A percentile compares a stretch with the other conserved stretches of the same genome.
phyloP scores from a whole-genome alignment of 2,329 filamentous ascomycete species.

The Colletotrichum sp. region DNA sequence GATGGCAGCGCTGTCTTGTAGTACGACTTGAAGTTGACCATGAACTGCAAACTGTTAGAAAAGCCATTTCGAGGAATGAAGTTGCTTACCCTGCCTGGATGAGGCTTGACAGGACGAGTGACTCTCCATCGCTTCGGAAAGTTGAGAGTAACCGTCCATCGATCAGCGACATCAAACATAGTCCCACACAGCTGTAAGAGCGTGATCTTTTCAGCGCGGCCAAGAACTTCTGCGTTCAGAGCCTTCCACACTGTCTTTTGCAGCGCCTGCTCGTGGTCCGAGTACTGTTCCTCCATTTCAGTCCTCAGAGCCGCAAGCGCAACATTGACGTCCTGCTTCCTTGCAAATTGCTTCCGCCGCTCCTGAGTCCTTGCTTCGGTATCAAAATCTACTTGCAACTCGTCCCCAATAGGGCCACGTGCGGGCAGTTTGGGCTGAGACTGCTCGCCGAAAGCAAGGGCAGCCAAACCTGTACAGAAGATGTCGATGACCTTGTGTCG shows the following conservation, averaged over 20 bases:
- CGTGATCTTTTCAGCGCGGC: constrained; percentile 45
- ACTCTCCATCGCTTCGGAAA: constrained; percentile 47
- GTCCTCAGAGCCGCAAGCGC: constrained; percentile 51
- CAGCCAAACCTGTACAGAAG: constrained; percentile 64
- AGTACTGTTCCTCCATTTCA: constrained; percentile 49
- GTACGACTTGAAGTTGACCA: constrained; percentile 43
- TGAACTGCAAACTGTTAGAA: constrained; percentile 32
- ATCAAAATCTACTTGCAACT: constrained; percentile 37
- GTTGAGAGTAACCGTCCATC: constrained; percentile 46
- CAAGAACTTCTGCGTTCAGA: constrained; percentile 42
- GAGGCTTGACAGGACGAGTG: constrained; percentile 37
- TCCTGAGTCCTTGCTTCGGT: constrained; percentile 60
- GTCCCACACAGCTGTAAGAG: constrained; percentile 49
- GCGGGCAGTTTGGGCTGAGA: constrained; percentile 41
- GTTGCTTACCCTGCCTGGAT: constrained; percentile 39
- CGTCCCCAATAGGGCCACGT: constrained; percentile 26
- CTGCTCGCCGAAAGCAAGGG: constrained; percentile 68
- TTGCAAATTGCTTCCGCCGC: constrained; percentile 66
- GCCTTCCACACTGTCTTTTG: constrained; percentile 49
- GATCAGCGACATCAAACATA: constrained; percentile 51
- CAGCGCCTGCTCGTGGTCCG: constrained; percentile 41
- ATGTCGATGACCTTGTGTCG: constrained; percentile 64
- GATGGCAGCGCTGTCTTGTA: constrained; percentile 31
- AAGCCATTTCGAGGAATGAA: background rate
- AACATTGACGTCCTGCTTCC: constrained; percentile 66